Conservation (phyloP, 2,329 filamentous ascomycete species). For the Graphium sp. region DNA sequence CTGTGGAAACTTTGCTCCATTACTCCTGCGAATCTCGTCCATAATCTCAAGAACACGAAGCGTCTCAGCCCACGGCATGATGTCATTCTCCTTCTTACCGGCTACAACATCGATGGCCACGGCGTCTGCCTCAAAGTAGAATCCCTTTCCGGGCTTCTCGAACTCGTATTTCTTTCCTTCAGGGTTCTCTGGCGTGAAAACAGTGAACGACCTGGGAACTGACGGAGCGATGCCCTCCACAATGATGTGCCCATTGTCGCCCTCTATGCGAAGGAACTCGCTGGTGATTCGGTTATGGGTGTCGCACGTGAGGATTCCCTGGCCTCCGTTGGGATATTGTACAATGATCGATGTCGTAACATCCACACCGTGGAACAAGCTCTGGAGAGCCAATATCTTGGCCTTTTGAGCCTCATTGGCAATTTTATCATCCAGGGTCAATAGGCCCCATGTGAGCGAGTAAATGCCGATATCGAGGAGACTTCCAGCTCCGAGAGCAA, state of each 20-base stretch:
- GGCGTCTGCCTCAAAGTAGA: constrained; percentile 26
- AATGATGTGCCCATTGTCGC: constrained; percentile 17
- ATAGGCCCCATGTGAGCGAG: constrained; percentile 16
- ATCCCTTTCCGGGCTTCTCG: constrained; percentile 17
- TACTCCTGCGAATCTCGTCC: constrained; percentile 24
- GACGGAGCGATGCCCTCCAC: constrained; percentile 17
- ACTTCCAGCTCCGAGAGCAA: constrained; percentile 3
- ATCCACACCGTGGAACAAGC: constrained; percentile 16
- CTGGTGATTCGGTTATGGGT: constrained; percentile 10
- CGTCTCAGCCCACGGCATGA: constrained; percentile 28
- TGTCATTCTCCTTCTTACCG: constrained; percentile 17
- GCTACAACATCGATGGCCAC: constrained; percentile 21
- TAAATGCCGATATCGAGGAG: constrained; percentile 4
- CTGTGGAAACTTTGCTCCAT: constrained; percentile 12
- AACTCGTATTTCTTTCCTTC: constrained; percentile 17
- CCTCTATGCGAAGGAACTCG: constrained; percentile 21
- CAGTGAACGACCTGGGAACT: constrained; percentile 16
- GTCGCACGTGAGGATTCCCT: constrained; percentile 23
- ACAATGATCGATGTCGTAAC: constrained; percentile 18
- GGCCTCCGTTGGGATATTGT: constrained; percentile 17
- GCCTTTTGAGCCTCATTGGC: constrained; percentile 12
- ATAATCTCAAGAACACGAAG: constrained; percentile 25
- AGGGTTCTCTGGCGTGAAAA: constrained; percentile 12
- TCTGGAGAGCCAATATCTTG: constrained; percentile 19
- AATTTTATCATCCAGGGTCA: constrained; percentile 14